A percentile compares a stretch with the other conserved stretches of the same genome.
phyloP scores from a whole-genome alignment of 441 rosid genomes.

The Euphorbia corollata region DNA sequence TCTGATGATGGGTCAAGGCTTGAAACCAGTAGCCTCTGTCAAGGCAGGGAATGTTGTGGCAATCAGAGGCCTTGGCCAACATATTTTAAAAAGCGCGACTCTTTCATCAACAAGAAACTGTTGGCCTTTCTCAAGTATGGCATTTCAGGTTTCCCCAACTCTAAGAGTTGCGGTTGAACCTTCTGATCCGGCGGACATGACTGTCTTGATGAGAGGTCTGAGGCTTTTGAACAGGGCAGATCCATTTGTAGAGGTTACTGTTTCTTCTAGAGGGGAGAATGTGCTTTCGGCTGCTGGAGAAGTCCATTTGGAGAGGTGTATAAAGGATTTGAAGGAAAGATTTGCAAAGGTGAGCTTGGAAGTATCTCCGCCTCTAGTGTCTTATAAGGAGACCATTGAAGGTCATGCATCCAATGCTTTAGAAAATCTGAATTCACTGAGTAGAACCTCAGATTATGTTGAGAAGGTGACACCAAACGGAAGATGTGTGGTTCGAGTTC shows the following conservation, averaged over 20 bases:
- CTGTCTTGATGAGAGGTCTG: slow-evolving; percentile 69
- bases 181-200: slow-evolving; percentile 79
- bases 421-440: slow-evolving; percentile 53
- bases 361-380: slow-evolving; percentile 87
- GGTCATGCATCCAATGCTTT: slow-evolving; percentile 48
- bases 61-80: slow-evolving; percentile 85
- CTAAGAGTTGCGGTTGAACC: slow-evolving; percentile 90
- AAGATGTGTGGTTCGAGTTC: slow-evolving; percentile 61
- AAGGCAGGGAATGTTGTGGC: slow-evolving; percentile 89
- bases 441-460: slow-evolving; percentile 46
- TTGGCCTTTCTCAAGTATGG: slow-evolving; percentile 96
- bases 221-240: slow-evolving; percentile 84
- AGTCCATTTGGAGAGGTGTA: slow-evolving; percentile 86
- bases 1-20: slow-evolving; percentile 96
- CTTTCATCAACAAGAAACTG: slow-evolving; percentile 75
- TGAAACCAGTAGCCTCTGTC: slow-evolving; percentile 65
- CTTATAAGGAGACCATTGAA: slow-evolving; percentile 83
- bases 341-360: slow-evolving; percentile 78
- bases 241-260: slow-evolving; percentile 86
- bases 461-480: slow-evolving; percentile 79
- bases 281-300: slow-evolving; percentile 95
- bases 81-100: slow-evolving; percentile 85
- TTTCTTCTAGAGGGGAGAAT: slow-evolving; percentile 86
- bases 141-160: slow-evolving; percentile 84
- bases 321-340: slow-evolving; percentile 81